Evolutionary conservation across 441 rosid genomes (phyloP), one percentile per base, ranked within the genome.

Genomic region (California macrophylla): DNA sequence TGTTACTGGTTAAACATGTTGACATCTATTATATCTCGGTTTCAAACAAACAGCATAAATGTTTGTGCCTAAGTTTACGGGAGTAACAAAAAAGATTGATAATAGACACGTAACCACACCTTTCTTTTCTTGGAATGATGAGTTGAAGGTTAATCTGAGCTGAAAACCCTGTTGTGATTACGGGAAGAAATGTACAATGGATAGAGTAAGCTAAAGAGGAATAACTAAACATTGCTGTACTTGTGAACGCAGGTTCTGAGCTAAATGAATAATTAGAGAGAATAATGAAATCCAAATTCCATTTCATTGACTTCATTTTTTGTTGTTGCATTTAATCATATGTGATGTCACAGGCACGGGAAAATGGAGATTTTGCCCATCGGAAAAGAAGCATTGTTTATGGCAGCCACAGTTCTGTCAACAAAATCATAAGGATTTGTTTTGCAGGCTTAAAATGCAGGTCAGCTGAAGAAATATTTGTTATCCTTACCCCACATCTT

Each of bases 311-410:
- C 36, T 4, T 16, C 40, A 6, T 54, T 40, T 16, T 18, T 1
- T 1, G 7, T 65, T 50, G 50, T 56, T 15, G 42, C 7, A 32
- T 32, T 64, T 13, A 21, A 24, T 6, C 45, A 15, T 29, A 0
- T 42, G 29, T 10, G 20, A 10, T 64, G 67, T 67, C 34, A 69
- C 70, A 10, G 66, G 64, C 80, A 71, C 85, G 90, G 98, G 79
- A 75, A 78, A 66, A 77, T 81, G 74, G 88, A 88, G 74, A 86
- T 88, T 74, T 74, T 82, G 64, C 82, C 88, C 2, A 66, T 86
- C 5, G 96, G 85, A 63, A 92, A 83, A 72, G 93, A 87, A 80
- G 96, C 90, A 32, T 26, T 92, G 74, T 85, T 88, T 77, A 79
- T 90, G 15, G 96, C 98, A 36, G 83, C 77, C 60, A 78, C 79